Evolutionary conservation across 495 filamentous ascomycete species (phyloP).

Genomic region (Pyrenopolyporus hunteri): DNA sequence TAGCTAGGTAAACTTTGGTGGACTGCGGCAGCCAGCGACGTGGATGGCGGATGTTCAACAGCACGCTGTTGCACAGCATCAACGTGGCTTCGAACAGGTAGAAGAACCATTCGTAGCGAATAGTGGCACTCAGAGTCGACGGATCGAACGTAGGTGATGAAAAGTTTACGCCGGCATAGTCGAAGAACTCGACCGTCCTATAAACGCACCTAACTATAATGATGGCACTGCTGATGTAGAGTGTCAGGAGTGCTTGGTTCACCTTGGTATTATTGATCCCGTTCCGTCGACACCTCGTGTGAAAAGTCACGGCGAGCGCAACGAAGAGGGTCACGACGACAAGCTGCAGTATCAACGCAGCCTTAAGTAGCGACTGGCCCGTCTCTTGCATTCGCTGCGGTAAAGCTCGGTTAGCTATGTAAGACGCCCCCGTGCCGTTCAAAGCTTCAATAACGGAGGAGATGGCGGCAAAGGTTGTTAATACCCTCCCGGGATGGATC

Average conservation of each 20-base stretch:
- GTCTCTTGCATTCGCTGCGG: slow-evolving; percentile 52
- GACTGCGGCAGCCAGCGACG: slow-evolving; percentile 64
- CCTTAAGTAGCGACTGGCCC: slow-evolving; percentile 67
- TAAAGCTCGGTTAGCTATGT: slow-evolving; percentile 61
- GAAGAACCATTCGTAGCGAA: slow-evolving; percentile 75
- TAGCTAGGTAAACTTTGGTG: slow-evolving; percentile 67
- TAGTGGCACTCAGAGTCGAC: slow-evolving; percentile 52
- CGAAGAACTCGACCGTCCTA: slow-evolving; percentile 69
- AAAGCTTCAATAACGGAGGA: slow-evolving; percentile 67
- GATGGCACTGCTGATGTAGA: slow-evolving; percentile 67
- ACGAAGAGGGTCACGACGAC: slow-evolving; percentile 67
- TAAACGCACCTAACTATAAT: slow-evolving; percentile 69
- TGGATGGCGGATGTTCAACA: slow-evolving; percentile 70
- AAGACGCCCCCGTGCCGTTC: slow-evolving; percentile 70
- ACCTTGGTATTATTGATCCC: slow-evolving; percentile 63
- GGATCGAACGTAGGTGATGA: slow-evolving; percentile 40
- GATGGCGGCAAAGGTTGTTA: slow-evolving; percentile 74
- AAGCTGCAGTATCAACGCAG: slow-evolving; percentile 70
- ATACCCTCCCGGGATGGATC: slow-evolving; percentile 76
- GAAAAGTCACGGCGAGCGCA: slow-evolving; percentile 62
- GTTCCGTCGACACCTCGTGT: slow-evolving; percentile 60
- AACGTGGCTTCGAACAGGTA: slow-evolving; percentile 71
- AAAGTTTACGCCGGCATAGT: slow-evolving; percentile 43
- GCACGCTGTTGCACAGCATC: slow-evolving; percentile 66
- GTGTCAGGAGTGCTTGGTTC: slow-evolving; percentile 60